Evolutionary conservation across 2,329 filamentous ascomycete species (phyloP).

Genomic region (Berkeleyomyces basicola): DNA sequence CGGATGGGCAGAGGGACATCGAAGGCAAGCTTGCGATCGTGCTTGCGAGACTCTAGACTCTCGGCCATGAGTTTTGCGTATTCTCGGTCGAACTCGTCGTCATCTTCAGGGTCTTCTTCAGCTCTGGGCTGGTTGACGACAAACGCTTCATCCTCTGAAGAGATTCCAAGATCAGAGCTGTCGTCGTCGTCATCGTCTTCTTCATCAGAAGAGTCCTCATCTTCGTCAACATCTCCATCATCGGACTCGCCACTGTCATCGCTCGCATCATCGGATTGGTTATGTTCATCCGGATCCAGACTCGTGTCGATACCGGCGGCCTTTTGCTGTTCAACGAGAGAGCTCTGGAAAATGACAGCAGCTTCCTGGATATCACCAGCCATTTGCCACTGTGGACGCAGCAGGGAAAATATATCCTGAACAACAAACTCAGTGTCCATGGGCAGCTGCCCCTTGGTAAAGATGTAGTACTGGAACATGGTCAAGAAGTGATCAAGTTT

Average conservation of each 20-base stretch:
- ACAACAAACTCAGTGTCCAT: conserved; percentile 97
- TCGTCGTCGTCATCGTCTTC: conserved; percentile 46
- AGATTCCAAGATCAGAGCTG: conserved; percentile 16
- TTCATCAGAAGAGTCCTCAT: conserved; percentile 37
- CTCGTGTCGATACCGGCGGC: conserved; percentile 52
- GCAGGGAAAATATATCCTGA: conserved; percentile 73
- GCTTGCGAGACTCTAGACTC: conserved; percentile 86
- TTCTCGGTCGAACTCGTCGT: conserved; percentile 94
- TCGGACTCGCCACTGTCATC: conserved; percentile 46
- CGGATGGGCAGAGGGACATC: conserved; percentile 96
- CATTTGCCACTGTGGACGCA: conserved; percentile 85
- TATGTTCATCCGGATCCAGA: conserved; percentile 56
- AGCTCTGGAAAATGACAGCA: conserved; percentile 64
- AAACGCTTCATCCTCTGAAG: conserved; percentile 70
- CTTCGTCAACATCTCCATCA: conserved; percentile 39
- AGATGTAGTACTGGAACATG: conserved; percentile 93
- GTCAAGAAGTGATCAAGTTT: conserved; percentile 95
- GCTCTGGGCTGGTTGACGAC: conserved; percentile 84
- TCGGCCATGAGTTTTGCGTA: conserved; percentile 98
- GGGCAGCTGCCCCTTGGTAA: conserved; percentile 72
- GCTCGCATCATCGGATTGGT: conserved; percentile 65
- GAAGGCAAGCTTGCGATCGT: conserved; percentile 85
- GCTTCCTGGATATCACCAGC: conserved; percentile 70
- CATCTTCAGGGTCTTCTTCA: conserved; percentile 77
- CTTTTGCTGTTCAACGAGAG: conserved; percentile 83